A percentile compares a stretch with the other conserved stretches of the same genome.
Evolutionary conservation across 441 rosid species (phyloP).

Genomic region (Adansonia grandidieri): DNA sequence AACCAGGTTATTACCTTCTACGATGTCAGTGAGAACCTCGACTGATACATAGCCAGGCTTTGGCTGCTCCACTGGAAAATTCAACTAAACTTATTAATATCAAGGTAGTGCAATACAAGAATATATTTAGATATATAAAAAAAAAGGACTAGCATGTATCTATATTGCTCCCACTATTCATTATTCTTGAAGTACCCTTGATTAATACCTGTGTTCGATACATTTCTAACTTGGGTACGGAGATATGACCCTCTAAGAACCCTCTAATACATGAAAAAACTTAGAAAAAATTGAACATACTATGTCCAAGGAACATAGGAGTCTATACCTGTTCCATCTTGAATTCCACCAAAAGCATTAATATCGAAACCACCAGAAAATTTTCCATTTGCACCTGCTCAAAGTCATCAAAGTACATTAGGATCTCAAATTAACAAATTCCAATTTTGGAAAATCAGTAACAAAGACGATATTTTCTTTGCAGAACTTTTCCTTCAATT

Average conservation of each 20-base stretch:
- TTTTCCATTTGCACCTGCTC: conserved; percentile 81
- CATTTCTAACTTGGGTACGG: no score
- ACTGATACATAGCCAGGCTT: conserved; percentile 63
- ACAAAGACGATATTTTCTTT: conserved; percentile 4
- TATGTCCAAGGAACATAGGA: no score
- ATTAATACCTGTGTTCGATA: no score
- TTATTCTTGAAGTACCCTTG: no score
- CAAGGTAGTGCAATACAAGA: conserved; percentile 1
- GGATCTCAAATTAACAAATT: conserved; percentile 20
- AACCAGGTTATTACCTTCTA: conserved; percentile 65
- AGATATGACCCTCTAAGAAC: no score
- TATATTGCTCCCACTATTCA: no score
- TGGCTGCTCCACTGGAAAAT: conserved; percentile 58
- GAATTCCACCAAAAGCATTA: conserved; percentile 65
- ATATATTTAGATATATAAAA: not conserved
- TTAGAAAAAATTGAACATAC: no score
- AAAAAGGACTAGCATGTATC: not conserved
- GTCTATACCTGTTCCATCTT: conserved; percentile 55
- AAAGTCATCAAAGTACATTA: conserved; percentile 29
- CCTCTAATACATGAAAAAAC: no score
- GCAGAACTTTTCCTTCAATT: not conserved
- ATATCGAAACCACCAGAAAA: conserved; percentile 98
- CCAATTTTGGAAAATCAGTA: conserved; percentile 8
- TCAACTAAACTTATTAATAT: conserved; percentile 8
- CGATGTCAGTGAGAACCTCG: conserved; percentile 61